These are phyloP conservation scores for Umbelopsis vinacea DNA, from an alignment of 192 early-diverging fungal genomes.

Conservation along the genomic window DNA sequence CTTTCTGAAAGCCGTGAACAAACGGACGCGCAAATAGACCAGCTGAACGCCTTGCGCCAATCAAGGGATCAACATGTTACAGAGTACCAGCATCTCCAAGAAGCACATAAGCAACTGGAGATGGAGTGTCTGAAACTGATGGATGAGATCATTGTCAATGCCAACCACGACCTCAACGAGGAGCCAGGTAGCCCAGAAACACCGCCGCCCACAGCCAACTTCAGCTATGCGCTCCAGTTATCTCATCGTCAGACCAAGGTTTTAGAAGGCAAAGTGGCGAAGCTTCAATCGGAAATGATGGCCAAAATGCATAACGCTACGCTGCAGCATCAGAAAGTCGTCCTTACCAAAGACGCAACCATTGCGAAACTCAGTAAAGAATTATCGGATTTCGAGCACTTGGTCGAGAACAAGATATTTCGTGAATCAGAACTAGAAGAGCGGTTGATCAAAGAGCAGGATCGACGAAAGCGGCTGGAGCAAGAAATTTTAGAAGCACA, in stretches of 20 bases:
- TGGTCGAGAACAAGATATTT: constrained; percentile 7
- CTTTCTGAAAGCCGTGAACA: not conserved
- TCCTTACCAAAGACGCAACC: not conserved
- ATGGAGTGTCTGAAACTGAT: constrained; percentile 6
- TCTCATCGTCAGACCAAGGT: not conserved
- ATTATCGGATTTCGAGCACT: constrained; percentile 2
- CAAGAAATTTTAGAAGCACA: not conserved
- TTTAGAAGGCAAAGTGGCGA: not conserved
- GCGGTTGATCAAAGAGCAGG: not conserved
- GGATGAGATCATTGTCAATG: not conserved
- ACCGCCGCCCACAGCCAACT: not conserved
- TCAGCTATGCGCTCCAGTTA: not conserved
- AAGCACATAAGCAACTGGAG: constrained; percentile 5
- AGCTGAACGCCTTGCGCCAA: not conserved
- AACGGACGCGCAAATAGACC: not conserved
- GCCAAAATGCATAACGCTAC: not conserved
- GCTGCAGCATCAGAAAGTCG: not conserved
- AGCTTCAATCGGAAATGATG: not conserved
- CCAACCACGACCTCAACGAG: not conserved
- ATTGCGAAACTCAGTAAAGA: constrained; percentile 7
- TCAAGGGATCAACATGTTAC: not conserved
- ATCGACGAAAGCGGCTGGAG: not conserved
- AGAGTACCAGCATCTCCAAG: not conserved
- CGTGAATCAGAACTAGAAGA: constrained; percentile 16
- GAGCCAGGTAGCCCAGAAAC: not conserved